Evolutionary conservation across 805 yeast genomes (phyloP), one percentile per base, ranked within the genome.

Genomic region (Cyberlindnera mrakii): DNA sequence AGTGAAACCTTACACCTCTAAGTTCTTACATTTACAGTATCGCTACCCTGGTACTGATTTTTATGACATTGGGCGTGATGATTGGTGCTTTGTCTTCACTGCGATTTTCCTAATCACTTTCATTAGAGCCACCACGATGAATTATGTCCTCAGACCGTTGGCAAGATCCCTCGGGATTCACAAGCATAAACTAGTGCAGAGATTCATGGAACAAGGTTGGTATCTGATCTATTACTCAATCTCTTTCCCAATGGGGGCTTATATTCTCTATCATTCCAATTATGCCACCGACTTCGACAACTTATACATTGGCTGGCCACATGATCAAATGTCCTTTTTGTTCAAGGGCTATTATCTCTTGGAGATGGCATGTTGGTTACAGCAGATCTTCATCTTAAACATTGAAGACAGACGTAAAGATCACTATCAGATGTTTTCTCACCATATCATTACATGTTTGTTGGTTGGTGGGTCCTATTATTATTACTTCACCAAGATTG

Each of bases 161-260:
- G 87, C 87, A 2, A 40, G 39, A 18, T 40, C 37, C 8, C 58
- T 67, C 37, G 66, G 74, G 19, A 77, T 85, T 39, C 61, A 61
- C 33, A 63, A 71, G 3, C 60, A 59, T 14, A 80, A 78, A 53
- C 75, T 82, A 0, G 66, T 70, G 18, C 75, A 75, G 43, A 73
- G 96, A 45, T 88, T 85, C 58, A 84, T 87, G 44, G 96, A 88
- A 63, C 96, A 88, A 67, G 80, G 87, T 40, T 89, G 96, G 96
- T 68, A 77, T 30, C 59, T 77, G 15, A 54, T 76, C 6, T 85
- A 84, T 59, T 85, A 78, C 65, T 51, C 73, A 6, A 51, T 64
- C 10, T 74, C 85, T 9, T 80, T 80, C 58, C 37, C 59, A 1
- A 65, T 66, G 45, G 96, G 95, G 0, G 63, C 75, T 44, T 68